Conservation (phyloP, 345 rosid genomes). For the Hibiscus trionum region DNA sequence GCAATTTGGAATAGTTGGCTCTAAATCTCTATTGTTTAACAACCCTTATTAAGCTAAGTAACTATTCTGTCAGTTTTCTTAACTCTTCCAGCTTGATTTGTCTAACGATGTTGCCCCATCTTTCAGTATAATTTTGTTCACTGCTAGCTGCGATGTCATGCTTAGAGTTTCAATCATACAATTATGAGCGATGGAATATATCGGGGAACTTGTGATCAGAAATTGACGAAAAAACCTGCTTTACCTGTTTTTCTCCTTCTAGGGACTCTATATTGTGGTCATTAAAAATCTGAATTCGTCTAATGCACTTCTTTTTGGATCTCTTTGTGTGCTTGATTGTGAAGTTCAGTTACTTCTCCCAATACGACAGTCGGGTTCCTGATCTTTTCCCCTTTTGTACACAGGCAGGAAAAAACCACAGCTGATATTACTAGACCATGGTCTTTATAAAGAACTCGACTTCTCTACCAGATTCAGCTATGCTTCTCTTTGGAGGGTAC, state of each 20-base stretch:
- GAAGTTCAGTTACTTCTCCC: background rate
- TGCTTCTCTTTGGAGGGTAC: conserved; percentile 3
- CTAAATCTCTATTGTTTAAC: background rate
- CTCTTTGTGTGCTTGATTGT: background rate
- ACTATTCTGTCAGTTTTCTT: background rate
- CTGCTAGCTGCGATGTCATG: conserved; percentile 1
- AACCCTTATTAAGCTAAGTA: background rate
- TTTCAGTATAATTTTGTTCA: background rate
- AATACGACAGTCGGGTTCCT: background rate
- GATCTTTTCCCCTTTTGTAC: background rate
- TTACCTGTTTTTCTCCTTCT: background rate
- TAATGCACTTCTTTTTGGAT: conserved; percentile 1
- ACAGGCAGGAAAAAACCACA: conserved; percentile 1
- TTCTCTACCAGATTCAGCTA: background rate
- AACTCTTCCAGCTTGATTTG: background rate
- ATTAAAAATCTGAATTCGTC: background rate
- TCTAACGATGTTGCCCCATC: background rate
- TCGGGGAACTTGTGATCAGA: conserved; percentile 1
- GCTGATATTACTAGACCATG: background rate
- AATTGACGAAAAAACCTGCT: background rate
- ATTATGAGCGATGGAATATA: background rate
- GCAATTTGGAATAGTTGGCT: no score
- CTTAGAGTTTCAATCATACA: background rate
- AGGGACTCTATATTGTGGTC: background rate
- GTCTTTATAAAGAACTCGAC: conserved; percentile 5